Evolutionary conservation across 2,329 filamentous ascomycete genomes (phyloP).

Genomic region (Sphaerulina musiva): DNA sequence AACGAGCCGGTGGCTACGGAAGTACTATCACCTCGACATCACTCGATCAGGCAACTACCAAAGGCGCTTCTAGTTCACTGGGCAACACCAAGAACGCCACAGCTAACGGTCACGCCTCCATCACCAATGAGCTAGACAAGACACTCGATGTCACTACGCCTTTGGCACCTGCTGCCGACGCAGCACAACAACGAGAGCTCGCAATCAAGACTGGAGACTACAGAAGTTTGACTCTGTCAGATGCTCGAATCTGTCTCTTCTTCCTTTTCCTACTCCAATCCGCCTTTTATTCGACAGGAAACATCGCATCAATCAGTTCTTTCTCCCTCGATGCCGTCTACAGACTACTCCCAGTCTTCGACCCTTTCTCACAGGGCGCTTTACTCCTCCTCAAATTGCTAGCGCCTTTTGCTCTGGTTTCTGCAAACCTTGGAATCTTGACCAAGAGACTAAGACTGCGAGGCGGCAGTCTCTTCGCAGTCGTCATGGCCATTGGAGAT

Average conservation of each 20-base stretch:
- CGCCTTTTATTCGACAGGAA: slow-evolving; percentile 94
- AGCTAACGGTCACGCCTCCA: slow-evolving; percentile 7
- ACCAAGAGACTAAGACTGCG: slow-evolving; percentile 78
- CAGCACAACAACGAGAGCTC: slow-evolving; percentile 31
- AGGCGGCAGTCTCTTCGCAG: slow-evolving; percentile 85
- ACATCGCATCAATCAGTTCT: slow-evolving; percentile 85
- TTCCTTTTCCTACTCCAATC: slow-evolving; percentile 93
- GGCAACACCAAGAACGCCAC: slow-evolving; percentile 22
- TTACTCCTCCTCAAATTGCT: slow-evolving; percentile 83
- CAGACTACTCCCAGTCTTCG: slow-evolving; percentile 83
- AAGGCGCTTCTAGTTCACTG: slow-evolving; percentile 2
- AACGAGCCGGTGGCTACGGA: slow-evolving; percentile 8
- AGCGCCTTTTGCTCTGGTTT: slow-evolving; percentile 87
- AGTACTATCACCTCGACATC: background rate
- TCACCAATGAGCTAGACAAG: background rate
- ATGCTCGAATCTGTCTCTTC: slow-evolving; percentile 83
- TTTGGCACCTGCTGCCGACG: slow-evolving; percentile 32
- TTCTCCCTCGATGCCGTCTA: slow-evolving; percentile 89
- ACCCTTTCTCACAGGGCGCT: slow-evolving; percentile 84
- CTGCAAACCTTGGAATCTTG: slow-evolving; percentile 86
- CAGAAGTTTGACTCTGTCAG: slow-evolving; percentile 70
- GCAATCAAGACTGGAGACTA: slow-evolving; percentile 38
- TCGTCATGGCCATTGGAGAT: slow-evolving; percentile 86
- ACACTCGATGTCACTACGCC: slow-evolving; percentile 27
- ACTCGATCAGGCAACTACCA: slow-evolving; percentile 5